These are phyloP conservation scores for Globisporangium irregulare DNA, from an alignment of 352 stramenopile genomes.

Conservation along the genomic window DNA sequence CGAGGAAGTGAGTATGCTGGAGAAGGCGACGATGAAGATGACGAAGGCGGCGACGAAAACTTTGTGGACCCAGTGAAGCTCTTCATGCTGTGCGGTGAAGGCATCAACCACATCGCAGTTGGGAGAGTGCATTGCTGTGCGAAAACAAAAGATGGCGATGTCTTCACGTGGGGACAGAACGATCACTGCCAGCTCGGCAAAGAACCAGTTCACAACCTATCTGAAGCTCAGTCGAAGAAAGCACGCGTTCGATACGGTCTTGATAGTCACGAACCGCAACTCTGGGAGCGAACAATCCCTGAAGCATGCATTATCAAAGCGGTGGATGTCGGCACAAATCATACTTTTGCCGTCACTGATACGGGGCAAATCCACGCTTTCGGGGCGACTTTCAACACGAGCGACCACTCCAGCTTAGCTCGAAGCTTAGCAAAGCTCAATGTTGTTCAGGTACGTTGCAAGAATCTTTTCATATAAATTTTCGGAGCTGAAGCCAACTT, in stretches of 20 bases:
- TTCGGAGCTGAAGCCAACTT: neutral
- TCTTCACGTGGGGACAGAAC: constrained; percentile 85
- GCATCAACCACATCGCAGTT: constrained; percentile 68
- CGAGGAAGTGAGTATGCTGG: neutral
- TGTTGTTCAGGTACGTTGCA: constrained; percentile 45
- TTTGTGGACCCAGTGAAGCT: constrained; percentile 74
- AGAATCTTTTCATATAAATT: neutral
- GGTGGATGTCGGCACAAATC: constrained; percentile 67
- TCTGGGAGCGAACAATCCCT: constrained; percentile 68
- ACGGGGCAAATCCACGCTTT: constrained; percentile 59
- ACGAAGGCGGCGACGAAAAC: constrained; percentile 56
- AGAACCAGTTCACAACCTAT: constrained; percentile 59
- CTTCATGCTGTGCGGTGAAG: constrained; percentile 56
- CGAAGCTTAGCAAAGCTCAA: constrained; percentile 54
- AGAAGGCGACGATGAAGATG: constrained; percentile 23
- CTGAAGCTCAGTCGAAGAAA: constrained; percentile 51
- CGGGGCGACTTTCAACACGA: constrained; percentile 63
- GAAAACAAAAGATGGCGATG: constrained; percentile 72
- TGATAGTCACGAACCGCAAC: constrained; percentile 47
- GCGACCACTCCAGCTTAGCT: constrained; percentile 51
- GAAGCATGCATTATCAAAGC: constrained; percentile 52
- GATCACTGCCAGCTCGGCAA: constrained; percentile 76
- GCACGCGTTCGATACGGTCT: constrained; percentile 57
- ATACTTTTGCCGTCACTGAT: constrained; percentile 62
- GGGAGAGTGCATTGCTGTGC: constrained; percentile 74